A percentile compares a stretch with the other conserved stretches of the same genome.
Evolutionary conservation across 805 yeast species (phyloP).

Genomic region (Saturnispora serradocipensis): DNA sequence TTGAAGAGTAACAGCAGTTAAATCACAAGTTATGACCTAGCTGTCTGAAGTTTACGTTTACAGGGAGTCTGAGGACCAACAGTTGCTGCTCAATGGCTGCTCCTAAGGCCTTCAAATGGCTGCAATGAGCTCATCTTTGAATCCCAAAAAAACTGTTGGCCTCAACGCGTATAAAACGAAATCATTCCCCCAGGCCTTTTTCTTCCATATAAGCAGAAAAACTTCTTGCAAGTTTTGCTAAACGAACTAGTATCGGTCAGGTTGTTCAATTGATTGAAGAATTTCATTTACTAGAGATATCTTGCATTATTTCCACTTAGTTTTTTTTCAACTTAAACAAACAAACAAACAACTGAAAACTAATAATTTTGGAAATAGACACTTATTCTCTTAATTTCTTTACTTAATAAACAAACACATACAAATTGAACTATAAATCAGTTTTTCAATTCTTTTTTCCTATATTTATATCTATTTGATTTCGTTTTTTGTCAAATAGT

Average conservation of each 20-base stretch:
- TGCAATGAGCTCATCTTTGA: neutral
- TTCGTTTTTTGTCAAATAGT: neutral
- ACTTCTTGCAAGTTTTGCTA: neutral
- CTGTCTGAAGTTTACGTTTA: neutral
- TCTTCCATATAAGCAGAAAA: neutral
- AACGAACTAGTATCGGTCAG: neutral
- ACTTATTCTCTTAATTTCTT: neutral
- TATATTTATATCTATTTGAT: neutral
- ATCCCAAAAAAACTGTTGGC: slow-evolving; percentile 7
- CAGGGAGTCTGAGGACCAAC: neutral
- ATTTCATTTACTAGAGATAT: neutral
- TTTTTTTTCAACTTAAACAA: neutral
- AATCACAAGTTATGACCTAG: neutral
- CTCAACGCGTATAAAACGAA: slow-evolving; percentile 9
- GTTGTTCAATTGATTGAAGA: neutral
- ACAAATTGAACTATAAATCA: neutral
- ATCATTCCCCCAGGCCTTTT: neutral
- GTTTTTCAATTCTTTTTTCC: neutral
- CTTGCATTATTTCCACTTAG: neutral
- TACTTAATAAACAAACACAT: neutral
- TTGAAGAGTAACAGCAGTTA: neutral
- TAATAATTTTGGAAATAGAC: neutral
- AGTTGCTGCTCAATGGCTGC: neutral
- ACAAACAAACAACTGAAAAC: slow-evolving; percentile 10
- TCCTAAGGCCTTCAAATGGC: neutral